Evolutionary conservation across 2,329 filamentous ascomycete genomes (phyloP), one percentile per base, ranked within the genome.

Genomic region (Aphanoascus verrucosus): DNA sequence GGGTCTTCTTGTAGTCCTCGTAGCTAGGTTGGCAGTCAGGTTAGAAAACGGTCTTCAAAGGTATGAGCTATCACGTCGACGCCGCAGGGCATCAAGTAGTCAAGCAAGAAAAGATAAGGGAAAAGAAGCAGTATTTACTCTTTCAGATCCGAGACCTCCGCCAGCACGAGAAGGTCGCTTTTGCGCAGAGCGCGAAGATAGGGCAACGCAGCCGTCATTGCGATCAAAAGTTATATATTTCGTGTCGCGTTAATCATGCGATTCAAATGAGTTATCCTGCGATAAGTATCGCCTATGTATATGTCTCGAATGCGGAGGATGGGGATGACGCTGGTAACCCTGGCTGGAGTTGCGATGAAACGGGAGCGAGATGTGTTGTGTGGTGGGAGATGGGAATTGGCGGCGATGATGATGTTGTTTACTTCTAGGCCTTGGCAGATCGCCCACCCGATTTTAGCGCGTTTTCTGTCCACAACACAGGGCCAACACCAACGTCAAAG

Each of bases 141-240:
- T 65, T 80, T 77, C 52, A 91, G 74, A 55, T 84, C 84, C 57
- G 86, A 78, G 45, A 77, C 72, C 60, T 86, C 80, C 56, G 88
- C 87, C 57, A 94, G 76, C 58, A 86, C 84, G 62, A 81, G 69
- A 54, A 95, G 79, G 59, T 91, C 87, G 62, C 77, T 77, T 77
- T 94, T 94, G 74, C 86, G 84, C 78, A 93, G 86, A 68, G 79
- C 78, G 69, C 83, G 80, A 67, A 95, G 77, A 81, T 86, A 94
- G 62, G 82, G 80, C 65, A 84, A 81, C 61, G 72, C 73, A 62
- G 72, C 72, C 57, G 82, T 81, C 83, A 86, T 86, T 62, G 67
- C 78, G 62, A 62, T 45, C 20, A 41, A 51, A 51, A 31, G 41
- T 49, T 56, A 57, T 64, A 63, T 58, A 49, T 54, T 64, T 63